Percentiles rank a stretch among this genome's conserved stretches.
Evolutionary conservation across 1,284 basidiomycete species (phyloP).

Genomic region (Apiotrichum sp.): DNA sequence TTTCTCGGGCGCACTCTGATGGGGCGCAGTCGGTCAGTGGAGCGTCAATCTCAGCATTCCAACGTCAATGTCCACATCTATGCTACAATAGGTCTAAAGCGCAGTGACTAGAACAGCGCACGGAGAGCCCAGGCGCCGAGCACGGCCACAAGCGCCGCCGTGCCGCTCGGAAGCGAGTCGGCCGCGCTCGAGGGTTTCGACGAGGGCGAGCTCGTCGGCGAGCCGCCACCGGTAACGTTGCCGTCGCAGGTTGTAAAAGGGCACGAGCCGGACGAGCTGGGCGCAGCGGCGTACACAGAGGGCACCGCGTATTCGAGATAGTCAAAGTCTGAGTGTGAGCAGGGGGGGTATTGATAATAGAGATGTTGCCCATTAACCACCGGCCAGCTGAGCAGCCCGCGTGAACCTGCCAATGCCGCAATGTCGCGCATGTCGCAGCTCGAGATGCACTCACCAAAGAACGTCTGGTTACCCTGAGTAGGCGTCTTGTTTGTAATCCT

Average conservation of each 20-base stretch:
- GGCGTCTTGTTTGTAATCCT: slow-evolving; percentile 38
- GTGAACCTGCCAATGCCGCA: too few species aligned
- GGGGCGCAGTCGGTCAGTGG: too few species aligned
- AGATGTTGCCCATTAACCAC: too few species aligned
- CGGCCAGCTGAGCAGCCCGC: too few species aligned
- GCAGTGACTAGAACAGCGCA: background rate
- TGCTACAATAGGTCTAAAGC: too few species aligned
- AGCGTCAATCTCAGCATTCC: too few species aligned
- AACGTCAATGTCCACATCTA: too few species aligned
- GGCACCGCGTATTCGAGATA: slow-evolving; percentile 42
- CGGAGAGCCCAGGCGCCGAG: slow-evolving; percentile 3
- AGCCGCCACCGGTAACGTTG: background rate
- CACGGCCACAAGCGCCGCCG: background rate
- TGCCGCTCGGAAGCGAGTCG: background rate
- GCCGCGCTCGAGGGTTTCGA: background rate
- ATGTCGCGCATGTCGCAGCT: background rate
- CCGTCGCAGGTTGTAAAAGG: slow-evolving; percentile 17
- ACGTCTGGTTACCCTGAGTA: slow-evolving; percentile 30
- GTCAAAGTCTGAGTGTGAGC: slow-evolving; percentile 40
- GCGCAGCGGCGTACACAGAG: slow-evolving; percentile 8
- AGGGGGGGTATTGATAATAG: too few species aligned
- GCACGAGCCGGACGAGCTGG: slow-evolving; percentile 10
- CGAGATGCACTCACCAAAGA: slow-evolving; percentile 35
- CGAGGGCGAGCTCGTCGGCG: background rate
- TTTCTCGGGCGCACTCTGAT: too few species aligned